Base-by-base conservation (phyloP, 1,139 yeast species). In the Petasospora rhodanensis region DNA sequence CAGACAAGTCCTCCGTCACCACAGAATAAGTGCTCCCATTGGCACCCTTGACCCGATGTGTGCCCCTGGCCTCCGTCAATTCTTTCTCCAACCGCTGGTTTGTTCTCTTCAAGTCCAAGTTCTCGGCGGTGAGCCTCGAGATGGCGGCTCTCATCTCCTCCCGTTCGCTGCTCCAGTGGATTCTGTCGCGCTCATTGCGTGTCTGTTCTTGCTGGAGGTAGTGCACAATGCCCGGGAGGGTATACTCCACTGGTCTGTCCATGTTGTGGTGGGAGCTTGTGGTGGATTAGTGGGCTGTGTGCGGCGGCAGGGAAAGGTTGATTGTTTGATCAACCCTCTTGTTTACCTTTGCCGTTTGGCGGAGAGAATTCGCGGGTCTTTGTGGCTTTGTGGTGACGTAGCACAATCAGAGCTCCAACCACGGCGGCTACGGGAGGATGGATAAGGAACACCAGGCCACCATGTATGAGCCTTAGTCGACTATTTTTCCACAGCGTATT, bases 71-170 rank as follows among this genome's bases (percentile, higher is more conserved):
- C 14, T 21, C 9, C 11, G 30, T 20, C 14, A 35, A 12, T 29
- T 38, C 24, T 19, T 26, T 31, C 38, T 45, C 43, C 40, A 79
- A 27, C n/a, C 27, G 17, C 12, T 22, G 29, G 56, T 24, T 71
- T 73, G 14, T 61, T 63, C 16, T 79, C 64, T 40, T 76, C 76
- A 41, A 85, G 58, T 31, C 68, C 66, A 24, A 68, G 70, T 46
- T 86, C 39, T 77, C 82, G 21, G 75, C 78, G 36, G 70, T 70
- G 21, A 87, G 61, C 31, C 78, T 76, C 1, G 79, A 81, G 34
- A 82, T 74, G 35, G 73, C 66, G 8, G 76, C 62, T 36, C 72
- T 69, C 34, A 73, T 71, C 35, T 68, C 70, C 13, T 73, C 70
- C 70, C 73, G 68, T 42, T 73, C 86, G 22, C 31, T 59, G 47